Conservation (phyloP, 2,329 filamentous ascomycete genomes). For the Penicillium frequentans region DNA sequence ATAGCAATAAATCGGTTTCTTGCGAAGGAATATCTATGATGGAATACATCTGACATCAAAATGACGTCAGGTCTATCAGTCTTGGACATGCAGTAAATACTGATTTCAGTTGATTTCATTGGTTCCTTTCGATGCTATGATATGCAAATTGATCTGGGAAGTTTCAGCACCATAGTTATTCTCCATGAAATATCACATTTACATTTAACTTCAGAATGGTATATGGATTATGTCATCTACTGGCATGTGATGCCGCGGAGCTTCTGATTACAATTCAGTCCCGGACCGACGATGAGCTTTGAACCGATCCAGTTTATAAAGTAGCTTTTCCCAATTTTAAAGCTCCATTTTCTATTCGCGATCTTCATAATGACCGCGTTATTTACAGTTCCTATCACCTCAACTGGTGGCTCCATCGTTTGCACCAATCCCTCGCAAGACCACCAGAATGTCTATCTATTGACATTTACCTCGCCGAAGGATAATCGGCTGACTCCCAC, state of each 20-base stretch:
- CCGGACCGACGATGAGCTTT: not conserved
- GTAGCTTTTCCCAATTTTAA: not conserved
- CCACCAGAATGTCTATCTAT: conserved; percentile 61
- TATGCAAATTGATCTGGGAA: not conserved
- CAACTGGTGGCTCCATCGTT: conserved; percentile 58
- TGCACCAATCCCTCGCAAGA: conserved; percentile 58
- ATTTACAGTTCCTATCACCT: conserved; percentile 61
- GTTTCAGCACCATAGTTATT: not conserved
- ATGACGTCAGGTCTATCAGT: conserved; percentile 24
- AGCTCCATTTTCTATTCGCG: not conserved
- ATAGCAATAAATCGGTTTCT: not conserved
- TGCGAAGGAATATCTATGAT: not conserved
- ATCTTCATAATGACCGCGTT: conserved; percentile 40
- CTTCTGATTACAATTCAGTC: conserved; percentile 9
- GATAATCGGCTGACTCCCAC: conserved; percentile 74
- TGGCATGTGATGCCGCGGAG: conserved; percentile 14
- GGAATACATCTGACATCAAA: conserved; percentile 11
- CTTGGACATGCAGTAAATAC: not conserved
- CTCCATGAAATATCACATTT: not conserved
- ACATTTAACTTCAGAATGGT: not conserved
- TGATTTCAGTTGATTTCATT: not conserved
- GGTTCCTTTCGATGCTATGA: not conserved
- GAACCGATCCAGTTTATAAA: not conserved
- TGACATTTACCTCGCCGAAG: conserved; percentile 68
- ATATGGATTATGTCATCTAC: conserved; percentile 11